phyloP scores from a whole-genome alignment of 805 yeast genomes.

The Candida andamanensis region DNA sequence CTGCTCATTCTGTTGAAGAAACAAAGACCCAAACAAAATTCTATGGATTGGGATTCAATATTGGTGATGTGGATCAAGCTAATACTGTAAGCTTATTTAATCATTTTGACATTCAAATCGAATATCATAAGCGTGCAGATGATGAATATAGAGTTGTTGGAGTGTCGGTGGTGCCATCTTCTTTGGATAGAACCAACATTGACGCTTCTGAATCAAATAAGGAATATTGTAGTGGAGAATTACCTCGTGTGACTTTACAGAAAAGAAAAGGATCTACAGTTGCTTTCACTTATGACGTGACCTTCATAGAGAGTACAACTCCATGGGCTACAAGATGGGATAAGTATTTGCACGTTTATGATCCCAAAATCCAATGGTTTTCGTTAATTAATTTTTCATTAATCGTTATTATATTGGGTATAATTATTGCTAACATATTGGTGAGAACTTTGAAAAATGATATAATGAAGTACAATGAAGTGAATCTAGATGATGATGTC shows the following conservation, averaged over 20 bases:
- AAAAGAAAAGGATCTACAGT: slow-evolving; percentile 53
- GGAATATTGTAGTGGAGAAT: slow-evolving; percentile 26
- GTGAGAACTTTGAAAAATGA: slow-evolving; percentile 78
- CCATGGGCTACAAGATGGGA: slow-evolving; percentile 99
- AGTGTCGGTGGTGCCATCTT: slow-evolving; percentile 67
- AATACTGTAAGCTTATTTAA: slow-evolving; percentile 62
- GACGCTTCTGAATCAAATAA: slow-evolving; percentile 18
- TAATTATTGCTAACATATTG: slow-evolving; percentile 74
- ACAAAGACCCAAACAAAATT: slow-evolving; percentile 53
- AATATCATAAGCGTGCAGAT: slow-evolving; percentile 72
- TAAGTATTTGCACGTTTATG: slow-evolving; percentile 84
- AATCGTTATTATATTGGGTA: slow-evolving; percentile 70
- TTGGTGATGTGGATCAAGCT: slow-evolving; percentile 63
- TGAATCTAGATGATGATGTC: slow-evolving; percentile 79
- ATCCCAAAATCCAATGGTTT: slow-evolving; percentile 94
- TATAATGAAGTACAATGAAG: slow-evolving; percentile 81
- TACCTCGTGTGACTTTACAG: slow-evolving; percentile 43
- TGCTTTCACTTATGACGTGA: slow-evolving; percentile 79
- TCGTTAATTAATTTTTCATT: slow-evolving; percentile 82
- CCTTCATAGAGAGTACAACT: slow-evolving; percentile 62
- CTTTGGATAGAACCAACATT: slow-evolving; percentile 37
- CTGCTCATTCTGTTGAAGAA: slow-evolving; percentile 61
- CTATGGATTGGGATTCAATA: slow-evolving; percentile 76
- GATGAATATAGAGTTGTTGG: slow-evolving; percentile 86
- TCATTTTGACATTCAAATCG: slow-evolving; percentile 74